phyloP scores from a whole-genome alignment of 371 early-diverging fungal genomes.

The Lichtheimia corymbifera region DNA sequence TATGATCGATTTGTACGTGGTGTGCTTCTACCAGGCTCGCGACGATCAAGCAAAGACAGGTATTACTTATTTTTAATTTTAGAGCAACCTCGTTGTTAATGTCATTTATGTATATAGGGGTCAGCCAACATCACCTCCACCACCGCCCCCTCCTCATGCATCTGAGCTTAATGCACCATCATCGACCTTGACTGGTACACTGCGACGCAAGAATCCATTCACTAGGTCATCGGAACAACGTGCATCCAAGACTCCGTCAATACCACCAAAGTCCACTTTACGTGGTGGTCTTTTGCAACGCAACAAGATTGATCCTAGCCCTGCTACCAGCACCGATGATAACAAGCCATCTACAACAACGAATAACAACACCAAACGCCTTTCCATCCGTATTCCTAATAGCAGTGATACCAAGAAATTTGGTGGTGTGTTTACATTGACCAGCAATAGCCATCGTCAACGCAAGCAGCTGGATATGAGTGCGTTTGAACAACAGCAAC shows the following conservation, averaged over 20 bases:
- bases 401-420: conserved; percentile 30
- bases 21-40: conserved; percentile 21
- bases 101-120: neutral
- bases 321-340: neutral
- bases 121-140: neutral
- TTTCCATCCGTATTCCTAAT: conserved; percentile 42
- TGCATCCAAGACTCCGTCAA: conserved; percentile 20
- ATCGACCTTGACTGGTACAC: conserved; percentile 30
- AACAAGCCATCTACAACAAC: conserved; percentile 14
- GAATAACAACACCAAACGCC: conserved; percentile 25
- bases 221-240: conserved; percentile 13
- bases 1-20: conserved; percentile 39
- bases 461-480: conserved; percentile 45
- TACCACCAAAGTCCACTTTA: conserved; percentile 31
- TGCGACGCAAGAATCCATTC: conserved; percentile 46
- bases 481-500: conserved; percentile 24
- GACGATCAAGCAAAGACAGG: conserved; percentile 29
- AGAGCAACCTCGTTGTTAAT: neutral
- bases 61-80: neutral
- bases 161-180: conserved; percentile 9
- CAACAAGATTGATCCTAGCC: conserved; percentile 31
- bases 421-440: conserved; percentile 28
- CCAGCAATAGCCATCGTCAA: conserved; percentile 24
- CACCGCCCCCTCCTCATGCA: conserved; percentile 13
- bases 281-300: conserved; percentile 29